Base-by-base conservation (phyloP, 768 basidiomycete species). In the Dictyophora rubrovolvata region DNA sequence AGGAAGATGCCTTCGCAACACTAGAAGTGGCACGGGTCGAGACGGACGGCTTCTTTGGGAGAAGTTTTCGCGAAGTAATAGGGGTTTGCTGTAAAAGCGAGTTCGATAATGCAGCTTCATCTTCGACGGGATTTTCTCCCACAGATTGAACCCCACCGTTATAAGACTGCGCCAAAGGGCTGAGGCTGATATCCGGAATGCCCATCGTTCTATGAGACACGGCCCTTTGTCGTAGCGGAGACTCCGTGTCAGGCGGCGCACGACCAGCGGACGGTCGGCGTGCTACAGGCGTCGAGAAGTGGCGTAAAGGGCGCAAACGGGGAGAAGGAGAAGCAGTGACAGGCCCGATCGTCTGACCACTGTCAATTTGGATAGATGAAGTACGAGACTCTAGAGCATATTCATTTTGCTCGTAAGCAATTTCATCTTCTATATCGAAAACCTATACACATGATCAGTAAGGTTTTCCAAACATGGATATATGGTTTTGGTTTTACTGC, bases 351-450 rank as follows among this genome's bases (percentile, higher is more conserved):
- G 46, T 28, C 36, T 59, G 57, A 20, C 36, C 34, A 20, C 17
- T 20, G 48, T 35, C 50, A 16, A 16, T 37, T 10, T 57, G 49
- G 57, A 36, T 64, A 61, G 14, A 56, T 66, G 37, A 68, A 66
- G 83, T 81, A 5, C 65, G 67, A 11, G 72, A 76, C 62, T 83
- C 83, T 10, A 85, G 72, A 7, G 84, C 84, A 63, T 78, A 81
- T 5, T 77, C 81, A 52, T 77, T 68, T 18, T 64, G 54, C n/a
- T 64, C 62, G 33, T 54, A 59, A 33, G 59, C 75, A 22, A 78
- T 72, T 53, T 85, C 81, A 17, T 87, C 85, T 65, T 85, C 85
- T 11, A 92, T 76, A 62, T 91, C 87, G 64, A 93, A 93, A 18
- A 93, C 82, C 84, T 89, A 56, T 48, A 12, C 16, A 51, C 20